Evolutionary conservation across 305 asterid species (phyloP).

Genomic region (Petunia hybrid): DNA sequence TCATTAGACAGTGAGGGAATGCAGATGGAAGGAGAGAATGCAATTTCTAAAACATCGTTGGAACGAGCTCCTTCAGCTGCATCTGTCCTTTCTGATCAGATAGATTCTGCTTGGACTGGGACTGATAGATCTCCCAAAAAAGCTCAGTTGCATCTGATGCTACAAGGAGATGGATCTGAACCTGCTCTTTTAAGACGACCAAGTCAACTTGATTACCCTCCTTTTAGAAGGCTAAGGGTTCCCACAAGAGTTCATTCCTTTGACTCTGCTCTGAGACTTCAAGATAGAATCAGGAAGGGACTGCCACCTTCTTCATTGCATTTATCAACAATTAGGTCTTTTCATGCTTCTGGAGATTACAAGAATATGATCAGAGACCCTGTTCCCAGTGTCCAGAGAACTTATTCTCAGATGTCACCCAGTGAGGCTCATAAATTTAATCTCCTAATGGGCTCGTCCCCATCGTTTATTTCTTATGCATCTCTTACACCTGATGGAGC

Average conservation of each 20-base stretch:
- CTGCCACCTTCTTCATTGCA: conserved; percentile 69
- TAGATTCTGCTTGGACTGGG: conserved; percentile 96
- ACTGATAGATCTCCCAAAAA: conserved; percentile 52
- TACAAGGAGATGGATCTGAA: conserved; percentile 45
- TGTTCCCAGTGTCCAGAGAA: conserved; percentile 54
- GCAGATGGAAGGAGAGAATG: conserved; percentile 39
- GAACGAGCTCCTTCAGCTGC: conserved; percentile 75
- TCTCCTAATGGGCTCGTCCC: conserved; percentile 45
- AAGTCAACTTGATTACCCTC: conserved; percentile 46
- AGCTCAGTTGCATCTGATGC: conserved; percentile 38
- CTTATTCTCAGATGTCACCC: conserved; percentile 58
- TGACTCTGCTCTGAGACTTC: conserved; percentile 84
- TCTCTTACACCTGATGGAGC: conserved; percentile 84
- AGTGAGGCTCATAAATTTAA: conserved; percentile 61
- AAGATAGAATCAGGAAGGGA: conserved; percentile 69
- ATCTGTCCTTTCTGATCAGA: conserved; percentile 80
- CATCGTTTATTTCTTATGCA: conserved; percentile 57
- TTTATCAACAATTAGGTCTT: conserved; percentile 64
- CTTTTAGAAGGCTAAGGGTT: conserved; percentile 48
- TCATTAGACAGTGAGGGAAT: conserved; percentile 34
- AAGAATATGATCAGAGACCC: conserved; percentile 88
- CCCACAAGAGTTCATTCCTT: conserved; percentile 84
- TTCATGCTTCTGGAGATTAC: conserved; percentile 91
- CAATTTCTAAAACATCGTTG: conserved; percentile 41
- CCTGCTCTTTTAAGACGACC: conserved; percentile 37